Evolutionary conservation across 2,329 filamentous ascomycete species (phyloP).

Genomic region (Pestalotiopsis sp.): DNA sequence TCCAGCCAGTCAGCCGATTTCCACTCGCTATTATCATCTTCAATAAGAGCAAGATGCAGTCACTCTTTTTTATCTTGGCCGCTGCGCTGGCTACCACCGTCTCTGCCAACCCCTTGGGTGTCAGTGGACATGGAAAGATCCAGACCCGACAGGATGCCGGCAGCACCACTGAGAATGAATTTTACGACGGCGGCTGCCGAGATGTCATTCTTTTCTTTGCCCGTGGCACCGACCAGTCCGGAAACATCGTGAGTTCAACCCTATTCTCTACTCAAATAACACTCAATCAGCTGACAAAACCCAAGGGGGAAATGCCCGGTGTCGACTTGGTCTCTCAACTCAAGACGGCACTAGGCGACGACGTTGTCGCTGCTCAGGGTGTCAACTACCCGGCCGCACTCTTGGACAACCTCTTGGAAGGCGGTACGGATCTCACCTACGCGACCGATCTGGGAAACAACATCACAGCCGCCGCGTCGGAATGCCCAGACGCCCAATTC

Average conservation of each 20-base stretch:
- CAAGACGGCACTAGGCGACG: conserved; percentile 20
- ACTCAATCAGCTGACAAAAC: neutral
- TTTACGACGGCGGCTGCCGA: conserved; percentile 36
- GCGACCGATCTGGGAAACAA: conserved; percentile 30
- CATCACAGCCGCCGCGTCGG: conserved; percentile 29
- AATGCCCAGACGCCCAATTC: conserved; percentile 35
- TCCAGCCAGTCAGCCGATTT: neutral
- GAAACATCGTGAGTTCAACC: conserved; percentile 36
- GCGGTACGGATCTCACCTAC: conserved; percentile 28
- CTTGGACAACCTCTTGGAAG: conserved; percentile 27
- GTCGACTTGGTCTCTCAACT: conserved; percentile 26
- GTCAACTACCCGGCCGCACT: conserved; percentile 31
- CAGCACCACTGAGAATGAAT: conserved; percentile 33
- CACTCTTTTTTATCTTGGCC: neutral
- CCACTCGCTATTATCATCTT: neutral
- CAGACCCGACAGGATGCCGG: neutral
- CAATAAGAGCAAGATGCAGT: neutral
- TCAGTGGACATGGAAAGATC: neutral
- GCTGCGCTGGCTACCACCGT: neutral
- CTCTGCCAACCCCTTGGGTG: neutral
- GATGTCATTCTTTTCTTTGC: conserved; percentile 41
- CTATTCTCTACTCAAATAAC: neutral
- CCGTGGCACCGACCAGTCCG: conserved; percentile 40
- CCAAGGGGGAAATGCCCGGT: conserved; percentile 28
- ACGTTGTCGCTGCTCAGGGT: conserved; percentile 18